Evolutionary conservation across 2,329 filamentous ascomycete genomes (phyloP).

Genomic region (Chaetomium strumarium): DNA sequence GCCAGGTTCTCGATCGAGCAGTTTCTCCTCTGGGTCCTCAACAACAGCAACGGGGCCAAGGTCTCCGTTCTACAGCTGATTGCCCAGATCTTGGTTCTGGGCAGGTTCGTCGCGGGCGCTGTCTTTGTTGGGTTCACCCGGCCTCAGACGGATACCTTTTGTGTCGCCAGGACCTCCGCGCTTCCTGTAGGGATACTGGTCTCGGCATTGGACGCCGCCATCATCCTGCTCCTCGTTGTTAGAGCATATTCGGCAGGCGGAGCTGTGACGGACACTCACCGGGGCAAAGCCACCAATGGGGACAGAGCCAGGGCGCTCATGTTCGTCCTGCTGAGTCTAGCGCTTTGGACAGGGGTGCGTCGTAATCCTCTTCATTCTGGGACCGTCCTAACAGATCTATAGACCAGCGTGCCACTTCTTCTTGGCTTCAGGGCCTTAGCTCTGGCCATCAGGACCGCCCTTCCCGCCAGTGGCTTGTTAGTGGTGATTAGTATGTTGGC

Average conservation of each 20-base stretch:
- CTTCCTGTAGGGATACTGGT: conserved; percentile 41
- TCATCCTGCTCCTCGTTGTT: conserved; percentile 39
- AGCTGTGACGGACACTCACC: conserved; percentile 27
- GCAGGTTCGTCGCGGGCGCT: conserved; percentile 47
- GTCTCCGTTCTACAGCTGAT: conserved; percentile 34
- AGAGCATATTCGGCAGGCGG: conserved; percentile 36
- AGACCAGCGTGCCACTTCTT: conserved; percentile 48
- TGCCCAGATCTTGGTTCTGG: conserved; percentile 42
- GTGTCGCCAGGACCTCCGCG: conserved; percentile 42
- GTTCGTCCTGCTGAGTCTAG: conserved; percentile 38
- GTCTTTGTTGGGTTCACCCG: conserved; percentile 51
- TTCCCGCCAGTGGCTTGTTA: conserved; percentile 46
- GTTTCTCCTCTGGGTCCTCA: conserved; percentile 47
- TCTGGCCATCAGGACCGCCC: conserved; percentile 41
- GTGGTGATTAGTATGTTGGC: conserved; percentile 43
- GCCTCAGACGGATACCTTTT: conserved; percentile 46
- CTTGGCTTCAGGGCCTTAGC: conserved; percentile 41
- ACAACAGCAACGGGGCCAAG: conserved; percentile 30
- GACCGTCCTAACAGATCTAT: conserved; percentile 16
- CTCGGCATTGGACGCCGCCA: conserved; percentile 40
- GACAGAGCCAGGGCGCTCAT: conserved; percentile 37
- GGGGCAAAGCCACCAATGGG: conserved; percentile 25
- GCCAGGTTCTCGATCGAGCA: conserved; percentile 49
- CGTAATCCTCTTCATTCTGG: neutral
- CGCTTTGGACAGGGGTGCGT: conserved; percentile 51